Conservation (phyloP, 2,329 filamentous ascomycete species). For the Didymella glomerata region DNA sequence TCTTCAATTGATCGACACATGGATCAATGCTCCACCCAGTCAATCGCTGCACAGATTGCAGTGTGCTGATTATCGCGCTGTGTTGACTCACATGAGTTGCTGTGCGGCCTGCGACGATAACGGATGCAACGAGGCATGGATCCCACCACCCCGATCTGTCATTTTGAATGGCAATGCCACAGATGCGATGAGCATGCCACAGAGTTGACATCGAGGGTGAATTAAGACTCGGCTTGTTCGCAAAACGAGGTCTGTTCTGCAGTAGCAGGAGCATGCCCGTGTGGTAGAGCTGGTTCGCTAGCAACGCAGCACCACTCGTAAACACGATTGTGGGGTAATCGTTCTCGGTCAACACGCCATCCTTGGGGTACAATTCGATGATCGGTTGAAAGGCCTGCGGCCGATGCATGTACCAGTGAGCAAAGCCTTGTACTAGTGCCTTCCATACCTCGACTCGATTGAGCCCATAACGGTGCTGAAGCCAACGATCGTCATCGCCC, state of each 20-base stretch:
- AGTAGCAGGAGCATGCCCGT: conserved; percentile 64
- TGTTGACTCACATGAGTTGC: background rate
- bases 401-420: background rate
- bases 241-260: conserved; percentile 49
- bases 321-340: conserved; percentile 54
- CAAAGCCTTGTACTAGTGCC: background rate
- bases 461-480: background rate
- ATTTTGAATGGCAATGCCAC: background rate
- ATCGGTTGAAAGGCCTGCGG: background rate
- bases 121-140: background rate
- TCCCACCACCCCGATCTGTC: background rate
- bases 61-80: background rate
- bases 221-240: background rate
- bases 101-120: background rate
- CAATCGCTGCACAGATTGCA: background rate
- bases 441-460: background rate
- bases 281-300: conserved; percentile 65
- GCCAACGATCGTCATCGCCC: background rate
- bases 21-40: background rate
- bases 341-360: background rate
- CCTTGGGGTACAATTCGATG: background rate
- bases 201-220: background rate
- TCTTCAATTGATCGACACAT: background rate
- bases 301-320: conserved; percentile 55
- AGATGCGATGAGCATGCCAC: background rate